phyloP scores from a whole-genome alignment of 805 yeast species.

The Pichia heedii region DNA sequence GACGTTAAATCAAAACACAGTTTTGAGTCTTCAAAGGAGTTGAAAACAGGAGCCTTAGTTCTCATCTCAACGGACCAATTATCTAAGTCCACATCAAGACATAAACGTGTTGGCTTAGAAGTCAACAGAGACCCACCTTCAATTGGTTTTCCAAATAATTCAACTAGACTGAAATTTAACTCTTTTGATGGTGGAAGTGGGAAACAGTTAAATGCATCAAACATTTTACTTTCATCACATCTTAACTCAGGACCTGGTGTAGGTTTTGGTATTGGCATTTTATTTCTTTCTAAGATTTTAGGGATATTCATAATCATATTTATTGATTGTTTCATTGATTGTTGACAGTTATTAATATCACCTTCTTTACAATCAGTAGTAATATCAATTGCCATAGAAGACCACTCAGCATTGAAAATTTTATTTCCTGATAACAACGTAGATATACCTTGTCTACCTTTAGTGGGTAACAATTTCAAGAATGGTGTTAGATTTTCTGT shows the following conservation, averaged over 20 bases:
- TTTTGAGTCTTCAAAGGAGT: slow-evolving; percentile 4
- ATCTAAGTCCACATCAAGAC: slow-evolving; percentile 32
- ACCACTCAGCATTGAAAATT: slow-evolving; percentile 89
- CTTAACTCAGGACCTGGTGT: slow-evolving; percentile 55
- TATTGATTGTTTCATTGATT: slow-evolving; percentile 54
- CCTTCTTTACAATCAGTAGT: slow-evolving; percentile 40
- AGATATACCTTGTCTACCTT: slow-evolving; percentile 83
- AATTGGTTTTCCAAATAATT: slow-evolving; percentile 62
- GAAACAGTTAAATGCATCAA: slow-evolving; percentile 64
- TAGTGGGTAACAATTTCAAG: slow-evolving; percentile 79
- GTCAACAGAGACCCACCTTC: slow-evolving; percentile 58
- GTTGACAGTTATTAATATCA: slow-evolving; percentile 31
- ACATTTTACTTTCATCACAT: slow-evolving; percentile 59
- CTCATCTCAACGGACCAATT: slow-evolving; percentile 34
- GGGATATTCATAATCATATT: slow-evolving; percentile 67
- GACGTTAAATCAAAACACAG: slow-evolving; percentile 20
- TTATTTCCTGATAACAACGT: slow-evolving; percentile 83
- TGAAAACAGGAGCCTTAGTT: slow-evolving; percentile 3
- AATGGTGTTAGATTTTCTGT: slow-evolving; percentile 96
- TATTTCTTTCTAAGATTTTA: slow-evolving; percentile 52
- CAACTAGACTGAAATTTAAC: slow-evolving; percentile 44
- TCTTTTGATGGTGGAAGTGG: slow-evolving; percentile 50
- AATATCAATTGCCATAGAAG: slow-evolving; percentile 82
- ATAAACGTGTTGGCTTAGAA: slow-evolving; percentile 32
- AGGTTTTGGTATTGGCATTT: slow-evolving; percentile 75